These are phyloP conservation scores for Citrus trifoliata DNA, from an alignment of 345 rosid species.

Conservation along the genomic window DNA sequence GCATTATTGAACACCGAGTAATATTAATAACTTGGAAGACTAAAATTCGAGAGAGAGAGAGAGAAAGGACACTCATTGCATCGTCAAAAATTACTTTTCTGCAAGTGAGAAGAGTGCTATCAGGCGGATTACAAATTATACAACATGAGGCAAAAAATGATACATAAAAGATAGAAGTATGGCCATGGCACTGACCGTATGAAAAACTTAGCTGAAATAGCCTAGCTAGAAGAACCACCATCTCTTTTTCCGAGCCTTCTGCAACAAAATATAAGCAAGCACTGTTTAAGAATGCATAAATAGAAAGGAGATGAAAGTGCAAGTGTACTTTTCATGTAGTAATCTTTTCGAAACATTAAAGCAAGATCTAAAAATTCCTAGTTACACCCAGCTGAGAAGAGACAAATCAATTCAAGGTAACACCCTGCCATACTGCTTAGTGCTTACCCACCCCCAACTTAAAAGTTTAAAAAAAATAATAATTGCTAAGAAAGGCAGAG, in stretches of 20 bases:
- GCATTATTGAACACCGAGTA: neutral
- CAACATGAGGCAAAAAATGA: neutral
- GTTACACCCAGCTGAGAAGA: neutral
- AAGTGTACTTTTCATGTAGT: neutral
- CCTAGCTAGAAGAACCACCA: slow-evolving; percentile 70
- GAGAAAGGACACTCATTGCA: neutral
- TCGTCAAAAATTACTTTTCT: neutral
- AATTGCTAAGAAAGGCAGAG: neutral
- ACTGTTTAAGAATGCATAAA: neutral
- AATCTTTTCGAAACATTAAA: neutral
- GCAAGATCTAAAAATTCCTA: too few relatives aligned
- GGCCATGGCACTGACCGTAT: neutral
- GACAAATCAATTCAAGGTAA: neutral
- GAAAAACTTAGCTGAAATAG: neutral
- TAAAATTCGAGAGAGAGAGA: neutral
- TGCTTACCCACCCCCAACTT: neutral
- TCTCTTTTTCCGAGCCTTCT: slow-evolving; percentile 47
- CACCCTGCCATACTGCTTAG: neutral
- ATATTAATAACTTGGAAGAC: neutral
- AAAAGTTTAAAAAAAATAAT: neutral
- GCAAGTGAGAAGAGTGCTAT: neutral
- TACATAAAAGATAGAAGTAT: neutral
- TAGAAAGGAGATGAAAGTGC: neutral
- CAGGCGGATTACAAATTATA: neutral
- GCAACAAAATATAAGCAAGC: slow-evolving; percentile 13